A percentile compares a stretch with the other conserved stretches of the same genome.
Conservation (phyloP, 1,284 basidiomycete genomes). For the Trametes pubescens region DNA sequence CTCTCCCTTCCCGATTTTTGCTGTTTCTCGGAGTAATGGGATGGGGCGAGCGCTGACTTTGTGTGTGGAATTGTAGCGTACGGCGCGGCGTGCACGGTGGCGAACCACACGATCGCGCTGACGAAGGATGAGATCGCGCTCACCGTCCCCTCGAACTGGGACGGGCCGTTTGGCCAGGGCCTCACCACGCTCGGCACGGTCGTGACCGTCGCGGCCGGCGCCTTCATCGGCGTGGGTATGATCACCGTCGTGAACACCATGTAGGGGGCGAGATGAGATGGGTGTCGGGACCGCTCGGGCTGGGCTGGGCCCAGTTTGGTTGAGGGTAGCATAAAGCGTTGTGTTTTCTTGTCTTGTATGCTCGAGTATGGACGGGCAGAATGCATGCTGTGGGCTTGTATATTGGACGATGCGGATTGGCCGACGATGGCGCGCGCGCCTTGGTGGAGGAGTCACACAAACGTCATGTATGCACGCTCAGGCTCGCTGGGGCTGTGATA, state of each 20-base stretch:
- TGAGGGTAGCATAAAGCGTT: background rate
- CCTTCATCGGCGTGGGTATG: slow-evolving; percentile 54
- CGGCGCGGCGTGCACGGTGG: slow-evolving; percentile 49
- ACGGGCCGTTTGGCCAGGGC: slow-evolving; percentile 60
- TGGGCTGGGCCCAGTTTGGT: slow-evolving; percentile 18
- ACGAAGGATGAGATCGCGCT: slow-evolving; percentile 48
- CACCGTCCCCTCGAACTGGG: slow-evolving; percentile 55
- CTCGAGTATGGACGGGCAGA: background rate
- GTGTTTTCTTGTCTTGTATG: background rate
- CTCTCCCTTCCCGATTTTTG: no score
- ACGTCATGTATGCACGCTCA: no score
- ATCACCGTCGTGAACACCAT: slow-evolving; percentile 61
- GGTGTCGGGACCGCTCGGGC: background rate
- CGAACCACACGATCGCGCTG: slow-evolving; percentile 42
- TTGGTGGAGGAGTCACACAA: no score
- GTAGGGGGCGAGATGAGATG: slow-evolving; percentile 34
- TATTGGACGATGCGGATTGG: no score
- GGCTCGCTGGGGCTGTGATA: background rate
- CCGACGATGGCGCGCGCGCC: no score
- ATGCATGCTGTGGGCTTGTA: slow-evolving; percentile 4
- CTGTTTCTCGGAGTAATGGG: background rate
- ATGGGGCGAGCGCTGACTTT: background rate
- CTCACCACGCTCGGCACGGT: slow-evolving; percentile 53
- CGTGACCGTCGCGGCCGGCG: slow-evolving; percentile 55
- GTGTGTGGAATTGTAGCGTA: slow-evolving; percentile 50